A percentile compares a stretch with the other conserved stretches of the same genome.
These are phyloP conservation scores for Talaromyces nanjingensis DNA, from an alignment of 495 filamentous ascomycete genomes.

Conservation along the genomic window DNA sequence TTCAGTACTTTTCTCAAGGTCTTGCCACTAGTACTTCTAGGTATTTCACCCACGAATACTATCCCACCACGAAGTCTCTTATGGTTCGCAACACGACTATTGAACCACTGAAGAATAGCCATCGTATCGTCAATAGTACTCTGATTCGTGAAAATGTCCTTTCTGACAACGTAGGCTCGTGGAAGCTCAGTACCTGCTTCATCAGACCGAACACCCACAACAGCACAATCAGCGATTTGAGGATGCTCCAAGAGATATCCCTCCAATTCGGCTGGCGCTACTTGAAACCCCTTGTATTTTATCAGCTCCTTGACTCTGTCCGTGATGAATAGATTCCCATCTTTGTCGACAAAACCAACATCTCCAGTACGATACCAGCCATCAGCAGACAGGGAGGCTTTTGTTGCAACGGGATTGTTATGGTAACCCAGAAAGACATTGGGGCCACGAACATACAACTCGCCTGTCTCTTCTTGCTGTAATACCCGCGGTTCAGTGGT, in stretches of 20 bases:
- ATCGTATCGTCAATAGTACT: background rate
- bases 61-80: background rate
- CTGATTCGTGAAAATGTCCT: constrained; percentile 28
- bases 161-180: constrained; percentile 55
- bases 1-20: background rate
- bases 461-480: constrained; percentile 39
- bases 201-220: constrained; percentile 57
- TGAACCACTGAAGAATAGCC: background rate
- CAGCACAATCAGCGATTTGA: constrained; percentile 61
- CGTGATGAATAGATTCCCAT: constrained; percentile 52
- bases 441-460: constrained; percentile 47
- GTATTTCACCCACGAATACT: background rate
- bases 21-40: background rate
- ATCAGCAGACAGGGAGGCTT: constrained; percentile 39
- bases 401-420: constrained; percentile 53
- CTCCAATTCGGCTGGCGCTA: constrained; percentile 70
- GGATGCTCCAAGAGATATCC: constrained; percentile 52
- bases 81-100: background rate
- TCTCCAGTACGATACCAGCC: constrained; percentile 48
- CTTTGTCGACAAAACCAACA: constrained; percentile 37
- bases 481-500: too few species aligned
- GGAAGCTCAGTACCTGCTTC: constrained; percentile 62
- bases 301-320: constrained; percentile 51
- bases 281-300: constrained; percentile 70
- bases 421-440: constrained; percentile 59